phyloP scores from a whole-genome alignment of 2,329 filamentous ascomycete species.

The Sporothrix phasma region DNA sequence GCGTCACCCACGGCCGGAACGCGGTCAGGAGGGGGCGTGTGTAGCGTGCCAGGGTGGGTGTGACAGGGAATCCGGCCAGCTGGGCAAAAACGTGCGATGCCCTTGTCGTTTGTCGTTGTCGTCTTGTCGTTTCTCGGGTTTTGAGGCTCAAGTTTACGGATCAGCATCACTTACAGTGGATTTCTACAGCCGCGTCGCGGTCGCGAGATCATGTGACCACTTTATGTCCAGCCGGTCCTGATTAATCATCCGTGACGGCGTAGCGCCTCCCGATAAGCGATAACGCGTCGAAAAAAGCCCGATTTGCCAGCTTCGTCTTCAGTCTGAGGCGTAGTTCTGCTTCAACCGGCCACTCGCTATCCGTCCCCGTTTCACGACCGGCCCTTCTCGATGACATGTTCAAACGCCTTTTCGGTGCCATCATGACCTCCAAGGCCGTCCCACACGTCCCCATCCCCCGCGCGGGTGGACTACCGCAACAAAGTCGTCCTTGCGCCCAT shows the following conservation, averaged over 20 bases:
- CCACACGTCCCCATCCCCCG: constrained; percentile 69
- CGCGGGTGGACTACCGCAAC: constrained; percentile 85
- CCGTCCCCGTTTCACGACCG: neutral
- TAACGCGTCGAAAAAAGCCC: neutral
- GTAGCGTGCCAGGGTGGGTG: neutral
- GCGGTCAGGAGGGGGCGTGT: neutral
- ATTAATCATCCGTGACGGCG: neutral
- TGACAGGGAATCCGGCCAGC: no score
- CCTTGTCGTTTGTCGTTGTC: neutral
- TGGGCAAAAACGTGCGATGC: neutral
- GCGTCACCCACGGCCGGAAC: constrained; percentile 6
- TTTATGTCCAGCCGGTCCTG: neutral
- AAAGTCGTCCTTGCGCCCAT: constrained; percentile 94
- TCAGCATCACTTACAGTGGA: no score
- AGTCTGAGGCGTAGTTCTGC: neutral
- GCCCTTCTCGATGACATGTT: constrained; percentile 16
- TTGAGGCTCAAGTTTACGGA: neutral
- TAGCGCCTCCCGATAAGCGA: neutral
- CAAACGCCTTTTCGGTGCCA: constrained; percentile 32
- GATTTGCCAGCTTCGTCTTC: neutral
- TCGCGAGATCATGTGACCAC: constrained; percentile 5
- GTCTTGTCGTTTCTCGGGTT: neutral
- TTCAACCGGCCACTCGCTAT: no score
- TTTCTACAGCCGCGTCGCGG: neutral
- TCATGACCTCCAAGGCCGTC: constrained; percentile 46